Conservation (phyloP, 2,329 filamentous ascomycete genomes). For the Pseudogymnoascus sp. region DNA sequence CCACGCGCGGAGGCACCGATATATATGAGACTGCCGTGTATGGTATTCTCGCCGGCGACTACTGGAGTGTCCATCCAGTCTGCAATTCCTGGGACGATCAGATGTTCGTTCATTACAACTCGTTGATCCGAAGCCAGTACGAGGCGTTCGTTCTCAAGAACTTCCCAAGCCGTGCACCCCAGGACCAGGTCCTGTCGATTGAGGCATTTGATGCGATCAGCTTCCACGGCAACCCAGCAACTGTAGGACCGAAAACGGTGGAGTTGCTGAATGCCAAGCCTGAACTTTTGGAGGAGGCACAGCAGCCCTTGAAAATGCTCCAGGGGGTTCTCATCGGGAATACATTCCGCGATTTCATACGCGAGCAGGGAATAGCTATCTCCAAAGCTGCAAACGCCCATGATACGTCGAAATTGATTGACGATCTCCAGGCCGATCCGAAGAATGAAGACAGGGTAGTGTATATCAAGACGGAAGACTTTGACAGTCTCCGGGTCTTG, state of each 20-base stretch:
- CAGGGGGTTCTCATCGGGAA: constrained; percentile 67
- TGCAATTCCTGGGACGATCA: constrained; percentile 78
- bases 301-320: constrained; percentile 61
- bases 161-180: constrained; percentile 44
- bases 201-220: constrained; percentile 56
- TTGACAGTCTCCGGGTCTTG: constrained; percentile 56
- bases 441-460: constrained; percentile 33
- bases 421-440: constrained; percentile 29
- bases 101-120: constrained; percentile 81
- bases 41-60: constrained; percentile 78
- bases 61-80: constrained; percentile 65
- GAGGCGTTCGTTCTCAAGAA: constrained; percentile 57
- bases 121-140: constrained; percentile 72
- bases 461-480: constrained; percentile 46
- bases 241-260: constrained; percentile 51
- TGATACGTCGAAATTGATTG: constrained; percentile 36
- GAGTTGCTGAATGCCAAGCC: constrained; percentile 48
- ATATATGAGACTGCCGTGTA: constrained; percentile 86
- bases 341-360: constrained; percentile 48
- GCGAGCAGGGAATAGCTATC: constrained; percentile 48
- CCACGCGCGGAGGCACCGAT: constrained; percentile 60
- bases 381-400: constrained; percentile 39
- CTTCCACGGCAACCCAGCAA: constrained; percentile 48
- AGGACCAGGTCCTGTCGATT: constrained; percentile 49
- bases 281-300: constrained; percentile 49